Conservation (phyloP, 2,329 filamentous ascomycete species). For the Cladophialophora bantiana region DNA sequence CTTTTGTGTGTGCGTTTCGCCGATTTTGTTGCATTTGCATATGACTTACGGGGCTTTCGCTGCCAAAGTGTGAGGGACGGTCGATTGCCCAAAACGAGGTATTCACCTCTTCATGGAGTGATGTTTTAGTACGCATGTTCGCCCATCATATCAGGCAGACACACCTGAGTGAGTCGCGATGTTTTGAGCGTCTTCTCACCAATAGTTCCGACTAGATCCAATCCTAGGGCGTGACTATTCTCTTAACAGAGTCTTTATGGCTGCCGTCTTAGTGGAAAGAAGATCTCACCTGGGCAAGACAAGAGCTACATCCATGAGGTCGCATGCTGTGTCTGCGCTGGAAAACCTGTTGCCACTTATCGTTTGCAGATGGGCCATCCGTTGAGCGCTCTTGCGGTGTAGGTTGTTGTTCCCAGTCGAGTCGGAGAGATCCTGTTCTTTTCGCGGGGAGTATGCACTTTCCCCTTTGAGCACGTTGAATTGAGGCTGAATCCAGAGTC, state of each 20-base stretch:
- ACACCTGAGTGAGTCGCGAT: too few species aligned
- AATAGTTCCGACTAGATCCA: too few species aligned
- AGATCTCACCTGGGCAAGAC: neutral
- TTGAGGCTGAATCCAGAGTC: neutral
- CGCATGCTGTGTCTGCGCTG: neutral
- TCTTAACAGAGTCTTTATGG: neutral
- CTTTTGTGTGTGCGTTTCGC: too few species aligned
- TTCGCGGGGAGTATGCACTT: neutral
- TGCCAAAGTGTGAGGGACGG: too few species aligned
- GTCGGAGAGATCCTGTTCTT: neutral
- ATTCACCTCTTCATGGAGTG: too few species aligned
- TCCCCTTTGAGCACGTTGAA: neutral
- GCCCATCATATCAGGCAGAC: too few species aligned
- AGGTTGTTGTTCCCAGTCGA: neutral
- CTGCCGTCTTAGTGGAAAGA: neutral
- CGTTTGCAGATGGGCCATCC: neutral
- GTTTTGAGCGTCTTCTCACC: too few species aligned
- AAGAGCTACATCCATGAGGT: neutral
- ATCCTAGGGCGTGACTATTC: too few species aligned
- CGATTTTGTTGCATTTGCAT: too few species aligned
- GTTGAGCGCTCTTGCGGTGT: neutral
- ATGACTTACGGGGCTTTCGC: too few species aligned
- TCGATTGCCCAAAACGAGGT: too few species aligned
- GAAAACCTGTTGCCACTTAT: neutral
- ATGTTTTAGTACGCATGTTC: too few species aligned